Conservation (phyloP, 371 early-diverging fungal species). For the Phascolomyces articulosus region DNA sequence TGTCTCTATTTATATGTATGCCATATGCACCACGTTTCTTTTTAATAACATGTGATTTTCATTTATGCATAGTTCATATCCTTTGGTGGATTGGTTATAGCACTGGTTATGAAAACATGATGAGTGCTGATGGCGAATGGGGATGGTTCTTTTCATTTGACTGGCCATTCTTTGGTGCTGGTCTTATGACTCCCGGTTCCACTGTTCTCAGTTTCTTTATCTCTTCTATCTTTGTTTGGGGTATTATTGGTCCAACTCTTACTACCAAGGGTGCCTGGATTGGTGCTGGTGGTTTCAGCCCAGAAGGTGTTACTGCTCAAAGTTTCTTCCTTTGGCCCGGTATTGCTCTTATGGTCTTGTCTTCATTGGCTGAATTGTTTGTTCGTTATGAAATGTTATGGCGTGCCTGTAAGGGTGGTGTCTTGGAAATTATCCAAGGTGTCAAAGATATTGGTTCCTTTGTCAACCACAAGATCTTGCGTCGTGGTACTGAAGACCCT, state of each 20-base stretch:
- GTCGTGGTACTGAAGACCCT: background rate
- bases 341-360: constrained; percentile 70
- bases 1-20: no score
- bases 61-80: constrained; percentile 42
- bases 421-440: background rate
- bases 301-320: constrained; percentile 41
- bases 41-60: no score
- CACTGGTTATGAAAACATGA: constrained; percentile 44
- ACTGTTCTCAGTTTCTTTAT: constrained; percentile 63
- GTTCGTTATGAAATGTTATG: constrained; percentile 59
- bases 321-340: constrained; percentile 77
- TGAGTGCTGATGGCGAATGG: constrained; percentile 62
- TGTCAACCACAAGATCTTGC: constrained; percentile 6
- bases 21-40: no score
- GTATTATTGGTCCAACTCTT: constrained; percentile 49
- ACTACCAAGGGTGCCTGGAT: constrained; percentile 44
- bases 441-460: background rate
- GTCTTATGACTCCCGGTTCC: constrained; percentile 64
- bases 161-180: constrained; percentile 74
- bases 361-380: constrained; percentile 68
- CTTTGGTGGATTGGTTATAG: constrained; percentile 61
- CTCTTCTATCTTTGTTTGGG: constrained; percentile 60
- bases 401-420: constrained; percentile 48
- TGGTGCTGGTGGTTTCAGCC: constrained; percentile 36
- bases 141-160: constrained; percentile 59